These are phyloP conservation scores for Mayamaea pseudoterrestris DNA, from an alignment of 108 stramenopile species.

Conservation along the genomic window DNA sequence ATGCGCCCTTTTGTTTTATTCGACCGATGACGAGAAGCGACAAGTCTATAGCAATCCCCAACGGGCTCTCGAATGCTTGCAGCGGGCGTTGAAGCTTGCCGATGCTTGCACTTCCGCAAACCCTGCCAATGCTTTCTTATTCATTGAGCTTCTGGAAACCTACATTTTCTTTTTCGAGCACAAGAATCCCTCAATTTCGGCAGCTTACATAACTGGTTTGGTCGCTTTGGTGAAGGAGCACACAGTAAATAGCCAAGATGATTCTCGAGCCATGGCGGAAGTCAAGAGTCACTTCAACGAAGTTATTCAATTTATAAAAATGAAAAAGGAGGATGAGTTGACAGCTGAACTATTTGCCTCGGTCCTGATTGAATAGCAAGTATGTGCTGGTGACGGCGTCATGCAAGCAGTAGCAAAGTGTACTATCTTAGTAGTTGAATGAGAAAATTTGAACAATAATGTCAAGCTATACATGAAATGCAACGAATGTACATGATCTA, in stretches of 20 bases:
- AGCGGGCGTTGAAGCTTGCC: conserved; percentile 78
- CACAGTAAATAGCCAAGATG: conserved; percentile 29
- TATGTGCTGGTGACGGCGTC: no score
- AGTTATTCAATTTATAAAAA: conserved; percentile 40
- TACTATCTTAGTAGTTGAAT: no score
- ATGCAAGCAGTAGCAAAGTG: neutral
- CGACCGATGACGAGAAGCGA: conserved; percentile 2
- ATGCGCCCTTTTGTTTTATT: conserved; percentile 87
- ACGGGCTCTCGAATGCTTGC: conserved; percentile 90
- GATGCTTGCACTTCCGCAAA: conserved; percentile 75
- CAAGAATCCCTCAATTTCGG: conserved; percentile 73
- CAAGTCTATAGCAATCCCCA: conserved; percentile 60
- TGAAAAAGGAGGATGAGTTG: conserved; percentile 37
- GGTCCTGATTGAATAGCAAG: conserved; percentile 34
- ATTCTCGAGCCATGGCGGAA: conserved; percentile 25
- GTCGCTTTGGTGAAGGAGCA: conserved; percentile 92
- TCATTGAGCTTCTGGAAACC: conserved; percentile 91
- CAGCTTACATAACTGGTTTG: conserved; percentile 75
- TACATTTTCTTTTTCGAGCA: conserved; percentile 93
- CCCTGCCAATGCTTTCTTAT: conserved; percentile 66
- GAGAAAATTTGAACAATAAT: no score
- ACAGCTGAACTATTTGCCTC: conserved; percentile 48
- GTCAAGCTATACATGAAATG: neutral
- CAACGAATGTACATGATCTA: neutral
- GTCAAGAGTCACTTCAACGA: conserved; percentile 45